Percentiles rank a stretch among this genome's conserved stretches.
These are phyloP conservation scores for Penicillium oxalicum DNA, from an alignment of 2,329 filamentous ascomycete genomes.

Conservation along the genomic window DNA sequence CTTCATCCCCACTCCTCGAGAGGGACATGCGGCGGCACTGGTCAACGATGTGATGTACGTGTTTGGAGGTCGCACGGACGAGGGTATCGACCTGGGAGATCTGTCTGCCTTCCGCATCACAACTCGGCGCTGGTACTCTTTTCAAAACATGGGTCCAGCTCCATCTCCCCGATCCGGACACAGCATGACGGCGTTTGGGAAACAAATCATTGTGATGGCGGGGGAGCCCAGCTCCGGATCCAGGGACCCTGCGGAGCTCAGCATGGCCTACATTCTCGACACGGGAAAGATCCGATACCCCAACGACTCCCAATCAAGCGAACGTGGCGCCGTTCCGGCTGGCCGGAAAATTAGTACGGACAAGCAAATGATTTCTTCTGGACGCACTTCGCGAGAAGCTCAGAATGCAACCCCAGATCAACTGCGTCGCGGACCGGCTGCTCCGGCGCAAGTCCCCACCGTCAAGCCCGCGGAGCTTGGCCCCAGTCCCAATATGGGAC, in stretches of 20 bases:
- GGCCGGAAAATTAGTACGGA: conserved; percentile 42
- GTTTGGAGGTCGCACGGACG: conserved; percentile 91
- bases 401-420: conserved; percentile 34
- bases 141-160: conserved; percentile 98
- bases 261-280: conserved; percentile 84
- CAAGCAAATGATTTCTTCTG: conserved; percentile 36
- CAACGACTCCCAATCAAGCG: conserved; percentile 55
- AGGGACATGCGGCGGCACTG: conserved; percentile 88
- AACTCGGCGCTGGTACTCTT: conserved; percentile 93
- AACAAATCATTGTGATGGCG: conserved; percentile 84
- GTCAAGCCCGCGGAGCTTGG: conserved; percentile 26
- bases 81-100: conserved; percentile 86
- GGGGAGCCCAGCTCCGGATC: conserved; percentile 89
- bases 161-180: conserved; percentile 91
- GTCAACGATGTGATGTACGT: conserved; percentile 99
- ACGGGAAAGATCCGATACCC: conserved; percentile 96
- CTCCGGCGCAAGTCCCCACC: conserved; percentile 24
- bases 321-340: conserved; percentile 36
- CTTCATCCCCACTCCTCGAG: conserved; percentile 87
- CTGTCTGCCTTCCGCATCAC: conserved; percentile 78
- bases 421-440: conserved; percentile 33
- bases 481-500: conserved; percentile 28
- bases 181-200: conserved; percentile 93
- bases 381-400: conserved; percentile 41
- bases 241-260: conserved; percentile 74